A percentile compares a stretch with the other conserved stretches of the same genome.
Evolutionary conservation across 495 filamentous ascomycete genomes (phyloP).

Genomic region (Usnea hakonensis): DNA sequence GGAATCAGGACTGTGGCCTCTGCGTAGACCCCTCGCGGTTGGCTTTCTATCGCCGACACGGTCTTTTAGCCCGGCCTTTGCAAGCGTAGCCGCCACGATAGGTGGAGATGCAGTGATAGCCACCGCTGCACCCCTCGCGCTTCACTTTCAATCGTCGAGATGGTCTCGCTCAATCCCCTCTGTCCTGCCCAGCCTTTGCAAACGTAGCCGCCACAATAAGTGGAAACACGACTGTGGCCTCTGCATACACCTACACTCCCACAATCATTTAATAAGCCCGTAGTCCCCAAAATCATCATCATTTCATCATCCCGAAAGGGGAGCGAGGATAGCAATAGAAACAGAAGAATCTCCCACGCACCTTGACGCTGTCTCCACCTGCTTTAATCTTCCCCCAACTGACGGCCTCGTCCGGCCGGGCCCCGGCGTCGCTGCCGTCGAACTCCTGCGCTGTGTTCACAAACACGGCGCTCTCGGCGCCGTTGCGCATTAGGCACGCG

Average conservation of each 20-base stretch:
- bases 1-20: slow-evolving; percentile 92
- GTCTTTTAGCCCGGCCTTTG: slow-evolving; percentile 32
- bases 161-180: not conserved
- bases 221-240: slow-evolving; percentile 87
- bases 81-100: slow-evolving; percentile 92
- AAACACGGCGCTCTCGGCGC: slow-evolving; percentile 91
- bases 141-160: not conserved
- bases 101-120: slow-evolving; percentile 88
- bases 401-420: slow-evolving; percentile 90
- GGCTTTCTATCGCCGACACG: not conserved
- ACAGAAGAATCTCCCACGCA: slow-evolving; percentile 25
- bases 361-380: slow-evolving; percentile 80
- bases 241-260: slow-evolving; percentile 62
- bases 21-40: slow-evolving; percentile 84
- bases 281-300: too few species aligned
- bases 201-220: slow-evolving; percentile 93
- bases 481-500: slow-evolving; percentile 92
- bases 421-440: slow-evolving; percentile 93
- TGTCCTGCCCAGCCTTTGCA: slow-evolving; percentile 41
- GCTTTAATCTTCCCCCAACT: slow-evolving; percentile 98
- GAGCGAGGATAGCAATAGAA: too few species aligned
- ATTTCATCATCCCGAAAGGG: too few species aligned
- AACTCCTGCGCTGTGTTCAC: slow-evolving; percentile 96
- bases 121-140: too few species aligned
- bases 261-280: not conserved